Conservation (phyloP, 108 stramenopile genomes). For the Aurantiochytrium sp. region DNA sequence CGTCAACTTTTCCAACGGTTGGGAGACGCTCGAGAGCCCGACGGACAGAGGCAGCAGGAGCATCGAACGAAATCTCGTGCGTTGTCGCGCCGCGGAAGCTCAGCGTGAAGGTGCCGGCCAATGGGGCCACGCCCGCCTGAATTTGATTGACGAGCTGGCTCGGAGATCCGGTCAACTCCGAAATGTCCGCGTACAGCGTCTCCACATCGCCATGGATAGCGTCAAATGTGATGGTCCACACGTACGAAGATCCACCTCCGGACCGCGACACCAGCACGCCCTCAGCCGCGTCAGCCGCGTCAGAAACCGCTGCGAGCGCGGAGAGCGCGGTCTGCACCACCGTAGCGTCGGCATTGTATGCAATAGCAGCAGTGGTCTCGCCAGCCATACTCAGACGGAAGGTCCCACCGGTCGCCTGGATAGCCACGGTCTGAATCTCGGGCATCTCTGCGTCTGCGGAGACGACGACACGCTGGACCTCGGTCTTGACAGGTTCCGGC, state of each 20-base stretch:
- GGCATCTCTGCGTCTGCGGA: constrained; percentile 35
- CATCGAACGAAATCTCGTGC: constrained; percentile 49
- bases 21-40: constrained; percentile 59
- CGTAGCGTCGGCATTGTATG: constrained; percentile 40
- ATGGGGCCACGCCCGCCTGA: constrained; percentile 39
- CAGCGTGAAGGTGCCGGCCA: constrained; percentile 64
- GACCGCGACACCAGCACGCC: constrained; percentile 17
- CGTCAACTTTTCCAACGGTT: constrained; percentile 63
- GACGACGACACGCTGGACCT: constrained; percentile 62
- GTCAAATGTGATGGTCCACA: constrained; percentile 31
- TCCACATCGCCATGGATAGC: constrained; percentile 31
- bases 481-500: constrained; percentile 64
- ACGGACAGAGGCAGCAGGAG: constrained; percentile 49
- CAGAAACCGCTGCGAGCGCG: constrained; percentile 29
- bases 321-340: constrained; percentile 38
- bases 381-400: constrained; percentile 36
- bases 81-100: constrained; percentile 59
- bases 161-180: neutral
- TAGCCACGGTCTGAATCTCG: constrained; percentile 42
- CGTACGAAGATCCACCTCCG: neutral
- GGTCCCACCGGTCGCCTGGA: constrained; percentile 34
- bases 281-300: constrained; percentile 6
- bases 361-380: constrained; percentile 39
- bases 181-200: constrained; percentile 34
- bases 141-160: neutral